Evolutionary conservation across 1,284 basidiomycete species (phyloP).

Genomic region (Lentinula novae-zelandiae): DNA sequence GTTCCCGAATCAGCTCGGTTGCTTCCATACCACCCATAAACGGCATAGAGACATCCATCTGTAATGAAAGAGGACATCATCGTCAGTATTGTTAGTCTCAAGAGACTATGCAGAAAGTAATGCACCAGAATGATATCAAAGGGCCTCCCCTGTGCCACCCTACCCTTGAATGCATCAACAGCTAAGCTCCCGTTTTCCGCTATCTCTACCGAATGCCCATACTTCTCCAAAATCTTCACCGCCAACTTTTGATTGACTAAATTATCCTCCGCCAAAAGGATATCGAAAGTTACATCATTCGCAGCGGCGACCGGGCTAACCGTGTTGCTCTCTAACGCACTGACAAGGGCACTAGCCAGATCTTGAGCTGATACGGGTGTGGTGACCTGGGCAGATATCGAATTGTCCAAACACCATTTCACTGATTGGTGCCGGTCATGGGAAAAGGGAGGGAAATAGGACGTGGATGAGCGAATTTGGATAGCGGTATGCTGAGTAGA

Average conservation of each 20-base stretch:
- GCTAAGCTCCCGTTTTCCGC: constrained; percentile 96
- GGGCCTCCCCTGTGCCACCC: constrained; percentile 67
- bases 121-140: constrained; percentile 86
- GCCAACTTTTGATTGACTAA: constrained; percentile 97
- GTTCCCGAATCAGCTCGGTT: constrained; percentile 76
- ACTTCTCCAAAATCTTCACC: constrained; percentile 95
- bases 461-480: constrained; percentile 5
- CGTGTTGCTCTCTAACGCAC: constrained; percentile 92
- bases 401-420: constrained; percentile 90
- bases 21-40: constrained; percentile 96
- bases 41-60: constrained; percentile 99
- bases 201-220: constrained; percentile 94
- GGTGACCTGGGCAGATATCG: constrained; percentile 88
- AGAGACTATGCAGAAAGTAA: constrained; percentile 15
- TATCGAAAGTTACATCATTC: constrained; percentile 87
- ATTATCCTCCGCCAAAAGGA: constrained; percentile 98
- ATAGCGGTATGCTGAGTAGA: constrained; percentile 5
- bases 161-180: constrained; percentile 82
- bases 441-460: constrained; percentile 14
- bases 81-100: neutral
- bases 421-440: constrained; percentile 40
- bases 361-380: constrained; percentile 89
- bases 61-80: constrained; percentile 8
- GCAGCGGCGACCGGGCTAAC: constrained; percentile 76
- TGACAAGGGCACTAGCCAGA: constrained; percentile 88